Conservation (phyloP, 192 early-diverging fungal species). For the Dissophora ornata region DNA sequence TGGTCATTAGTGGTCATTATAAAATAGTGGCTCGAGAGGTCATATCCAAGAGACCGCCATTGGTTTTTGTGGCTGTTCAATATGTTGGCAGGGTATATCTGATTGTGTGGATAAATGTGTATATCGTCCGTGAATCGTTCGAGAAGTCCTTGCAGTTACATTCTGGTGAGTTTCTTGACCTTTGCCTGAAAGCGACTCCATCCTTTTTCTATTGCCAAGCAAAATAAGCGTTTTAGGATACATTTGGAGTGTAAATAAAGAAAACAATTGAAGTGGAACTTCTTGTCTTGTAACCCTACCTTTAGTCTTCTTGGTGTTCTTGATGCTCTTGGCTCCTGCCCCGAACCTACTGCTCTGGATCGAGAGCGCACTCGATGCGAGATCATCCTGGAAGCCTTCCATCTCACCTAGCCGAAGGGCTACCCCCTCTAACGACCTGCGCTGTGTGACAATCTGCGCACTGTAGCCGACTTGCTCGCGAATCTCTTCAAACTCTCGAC, state of each 20-base stretch:
- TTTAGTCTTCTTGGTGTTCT: constrained; percentile 20
- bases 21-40: neutral
- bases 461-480: constrained; percentile 40
- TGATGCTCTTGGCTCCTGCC: neutral
- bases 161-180: constrained; percentile 49
- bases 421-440: constrained; percentile 35
- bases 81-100: neutral
- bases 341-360: constrained; percentile 19
- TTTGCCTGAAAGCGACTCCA: constrained; percentile 53
- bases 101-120: no score
- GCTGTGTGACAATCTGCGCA: constrained; percentile 41
- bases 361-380: neutral
- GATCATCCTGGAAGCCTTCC: constrained; percentile 24
- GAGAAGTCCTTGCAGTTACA: neutral
- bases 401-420: constrained; percentile 29
- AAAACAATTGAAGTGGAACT: no score
- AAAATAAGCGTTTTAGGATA: neutral
- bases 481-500: constrained; percentile 44
- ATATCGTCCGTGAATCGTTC: no score
- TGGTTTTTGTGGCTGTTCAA: neutral
- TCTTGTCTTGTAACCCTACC: no score
- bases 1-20: neutral
- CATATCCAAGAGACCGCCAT: constrained; percentile 1
- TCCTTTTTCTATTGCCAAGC: constrained; percentile 27
- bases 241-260: no score